These are phyloP conservation scores for Populus alba DNA, from an alignment of 345 rosid genomes.

Conservation along the genomic window DNA sequence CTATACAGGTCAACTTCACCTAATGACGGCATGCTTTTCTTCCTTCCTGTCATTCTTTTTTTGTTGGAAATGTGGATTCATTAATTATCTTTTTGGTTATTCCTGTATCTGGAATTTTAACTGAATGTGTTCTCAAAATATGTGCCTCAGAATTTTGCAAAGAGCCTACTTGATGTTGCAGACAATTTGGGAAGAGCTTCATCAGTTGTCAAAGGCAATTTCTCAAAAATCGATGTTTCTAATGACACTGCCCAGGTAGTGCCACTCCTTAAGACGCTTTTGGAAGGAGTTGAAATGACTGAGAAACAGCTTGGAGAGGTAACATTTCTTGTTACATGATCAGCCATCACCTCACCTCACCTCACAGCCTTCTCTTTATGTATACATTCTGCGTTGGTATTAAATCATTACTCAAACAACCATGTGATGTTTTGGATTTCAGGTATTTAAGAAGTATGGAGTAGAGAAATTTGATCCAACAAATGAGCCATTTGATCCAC, in stretches of 20 bases:
- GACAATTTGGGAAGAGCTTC: conserved; percentile 97
- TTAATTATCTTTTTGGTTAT: not conserved
- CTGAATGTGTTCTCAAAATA: not conserved
- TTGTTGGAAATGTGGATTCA: not conserved
- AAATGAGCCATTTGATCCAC: conserved; percentile 86
- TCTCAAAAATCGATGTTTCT: conserved; percentile 61
- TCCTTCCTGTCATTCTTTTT: not conserved
- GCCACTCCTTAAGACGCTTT: conserved; percentile 66
- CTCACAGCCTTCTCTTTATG: not conserved
- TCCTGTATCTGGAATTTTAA: not conserved
- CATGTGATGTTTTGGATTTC: conserved; percentile 15
- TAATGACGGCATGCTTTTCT: conserved; percentile 1
- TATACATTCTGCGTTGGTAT: not conserved
- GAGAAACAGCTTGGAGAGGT: conserved; percentile 92
- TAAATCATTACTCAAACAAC: conserved; percentile 6
- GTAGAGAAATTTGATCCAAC: conserved; percentile 69
- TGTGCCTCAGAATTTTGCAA: conserved; percentile 71
- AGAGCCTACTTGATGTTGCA: conserved; percentile 72
- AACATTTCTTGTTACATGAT: conserved; percentile 2
- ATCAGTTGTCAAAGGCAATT: conserved; percentile 73
- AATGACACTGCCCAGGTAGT: conserved; percentile 57
- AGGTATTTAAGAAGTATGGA: conserved; percentile 78
- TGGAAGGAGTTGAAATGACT: conserved; percentile 97
- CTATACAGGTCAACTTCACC: conserved; percentile 59
- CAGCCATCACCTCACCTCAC: not conserved